Base-by-base conservation (phyloP, 192 early-diverging fungal species). In the Phlyctochytrium bullatum region DNA sequence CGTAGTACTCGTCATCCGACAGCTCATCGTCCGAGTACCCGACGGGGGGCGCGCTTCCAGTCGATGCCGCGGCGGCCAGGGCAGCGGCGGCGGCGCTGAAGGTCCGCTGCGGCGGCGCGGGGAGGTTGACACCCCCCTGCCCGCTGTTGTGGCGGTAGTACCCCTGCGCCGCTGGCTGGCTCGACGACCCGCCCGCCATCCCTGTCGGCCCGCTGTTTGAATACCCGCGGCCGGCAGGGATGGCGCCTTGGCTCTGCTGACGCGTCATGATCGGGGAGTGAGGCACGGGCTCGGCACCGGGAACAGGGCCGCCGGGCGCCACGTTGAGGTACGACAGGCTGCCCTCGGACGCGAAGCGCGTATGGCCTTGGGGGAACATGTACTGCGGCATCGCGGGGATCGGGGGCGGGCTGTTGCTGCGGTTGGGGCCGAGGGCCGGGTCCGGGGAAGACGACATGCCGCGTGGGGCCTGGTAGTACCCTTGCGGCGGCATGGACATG, bases 21-120 rank as follows among this genome's bases (percentile, higher is more conserved):
- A n/a, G 34, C 32, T 68, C 66, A 36, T 68, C 66, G 58, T 68
- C 66, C 35, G 54, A 59, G 66, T 59, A 68, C 6, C 66, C 66
- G 3, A 57, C 66, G 2, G 59, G 32, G 12, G 66, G 66, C 30
- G 59, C 56, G 20, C 66, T 57, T 24, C 31, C 40, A 14, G 40
- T 14, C n/a, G n/a, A n/a, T 14, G 40, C 40, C 6, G 40, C 40
- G 20, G 40, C 40, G 10, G 40, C 40, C 6, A 47, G 40, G 20
- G 40, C 40, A 47, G 40, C 40, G 20, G 40, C 40, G 10, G 40
- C 20, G 6, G 40, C 40, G 40, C 40, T 47, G 20, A 47, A 20
- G 40, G 40, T 47, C 20, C 40, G 6, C 10, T 6, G 6, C 10
- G 40, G 40, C 40, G 40, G 40, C 20, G 40, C 40, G 40, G 40